Conservation (phyloP, 306 rosid genomes). For the Cercis canadensis region DNA sequence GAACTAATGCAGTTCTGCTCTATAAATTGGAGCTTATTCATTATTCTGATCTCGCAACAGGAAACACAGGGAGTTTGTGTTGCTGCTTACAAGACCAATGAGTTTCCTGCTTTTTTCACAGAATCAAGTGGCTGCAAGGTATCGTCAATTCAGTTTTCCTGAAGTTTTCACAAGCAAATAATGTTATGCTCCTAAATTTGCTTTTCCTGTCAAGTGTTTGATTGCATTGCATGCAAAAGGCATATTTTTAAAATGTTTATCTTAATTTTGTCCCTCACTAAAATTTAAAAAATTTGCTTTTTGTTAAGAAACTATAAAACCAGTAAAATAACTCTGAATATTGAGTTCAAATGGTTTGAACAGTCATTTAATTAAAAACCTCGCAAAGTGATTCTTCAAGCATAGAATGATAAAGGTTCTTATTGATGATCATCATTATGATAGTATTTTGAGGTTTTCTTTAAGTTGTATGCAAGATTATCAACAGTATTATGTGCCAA, state of each 20-base stretch:
- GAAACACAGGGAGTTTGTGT: conserved; percentile 95
- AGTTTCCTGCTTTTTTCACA: conserved; percentile 92
- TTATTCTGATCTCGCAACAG: conserved; percentile 43
- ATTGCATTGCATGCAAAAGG: not conserved
- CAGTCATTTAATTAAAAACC: not conserved
- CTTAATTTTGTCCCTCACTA: conserved; percentile 9
- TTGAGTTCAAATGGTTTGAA: conserved; percentile 5
- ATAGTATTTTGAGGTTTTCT: conserved; percentile 1
- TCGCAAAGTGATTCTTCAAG: not conserved
- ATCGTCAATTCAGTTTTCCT: conserved; percentile 17
- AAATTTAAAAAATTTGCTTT: conserved; percentile 7
- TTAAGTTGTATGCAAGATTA: not conserved
- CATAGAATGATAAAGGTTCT: not conserved
- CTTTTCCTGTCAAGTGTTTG: not conserved
- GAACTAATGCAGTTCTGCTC: conserved; percentile 6
- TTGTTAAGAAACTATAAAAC: not conserved
- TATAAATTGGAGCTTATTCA: conserved; percentile 6
- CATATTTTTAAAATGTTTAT: not conserved
- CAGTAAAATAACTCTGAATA: not conserved
- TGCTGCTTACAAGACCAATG: conserved; percentile 81
- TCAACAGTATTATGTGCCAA: conserved; percentile 16
- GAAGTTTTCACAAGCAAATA: conserved; percentile 5
- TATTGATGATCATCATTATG: conserved; percentile 11
- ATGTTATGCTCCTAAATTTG: not conserved
- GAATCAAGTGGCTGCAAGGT: conserved; percentile 96